These are phyloP conservation scores for Botrytis fragariae DNA, from an alignment of 2,329 filamentous ascomycete genomes.

Conservation along the genomic window DNA sequence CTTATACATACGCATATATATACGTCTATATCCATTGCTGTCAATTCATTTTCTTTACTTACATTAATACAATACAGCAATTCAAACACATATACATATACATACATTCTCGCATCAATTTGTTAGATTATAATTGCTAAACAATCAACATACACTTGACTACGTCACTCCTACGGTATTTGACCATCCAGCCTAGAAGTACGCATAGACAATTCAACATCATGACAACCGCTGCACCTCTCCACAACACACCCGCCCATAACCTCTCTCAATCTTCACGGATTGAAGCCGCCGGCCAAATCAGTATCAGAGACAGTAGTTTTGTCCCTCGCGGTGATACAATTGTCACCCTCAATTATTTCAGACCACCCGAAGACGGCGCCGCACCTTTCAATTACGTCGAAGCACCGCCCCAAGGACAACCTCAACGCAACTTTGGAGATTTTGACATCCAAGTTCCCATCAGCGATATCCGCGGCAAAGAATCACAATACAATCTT, in stretches of 20 bases:
- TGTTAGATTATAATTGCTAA: neutral
- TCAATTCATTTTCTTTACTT: neutral
- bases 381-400: slow-evolving; percentile 56
- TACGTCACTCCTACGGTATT: slow-evolving; percentile 2
- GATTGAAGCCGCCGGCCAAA: slow-evolving; percentile 28
- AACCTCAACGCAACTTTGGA: slow-evolving; percentile 36
- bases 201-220: slow-evolving; percentile 27
- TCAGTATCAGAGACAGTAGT: slow-evolving; percentile 17
- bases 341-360: slow-evolving; percentile 52
- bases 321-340: slow-evolving; percentile 51
- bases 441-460: slow-evolving; percentile 35
- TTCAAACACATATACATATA: neutral
- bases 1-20: neutral
- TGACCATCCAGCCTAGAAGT: slow-evolving; percentile 1
- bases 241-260: slow-evolving; percentile 44
- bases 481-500: slow-evolving; percentile 63
- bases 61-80: neutral
- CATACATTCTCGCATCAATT: neutral
- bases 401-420: slow-evolving; percentile 38
- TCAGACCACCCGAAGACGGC: slow-evolving; percentile 52
- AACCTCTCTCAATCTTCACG: slow-evolving; percentile 38
- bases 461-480: slow-evolving; percentile 72
- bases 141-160: neutral
- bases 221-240: slow-evolving; percentile 42
- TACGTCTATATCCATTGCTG: neutral